Evolutionary conservation across 768 basidiomycete genomes (phyloP).

Genomic region (Ramaria rubella): DNA sequence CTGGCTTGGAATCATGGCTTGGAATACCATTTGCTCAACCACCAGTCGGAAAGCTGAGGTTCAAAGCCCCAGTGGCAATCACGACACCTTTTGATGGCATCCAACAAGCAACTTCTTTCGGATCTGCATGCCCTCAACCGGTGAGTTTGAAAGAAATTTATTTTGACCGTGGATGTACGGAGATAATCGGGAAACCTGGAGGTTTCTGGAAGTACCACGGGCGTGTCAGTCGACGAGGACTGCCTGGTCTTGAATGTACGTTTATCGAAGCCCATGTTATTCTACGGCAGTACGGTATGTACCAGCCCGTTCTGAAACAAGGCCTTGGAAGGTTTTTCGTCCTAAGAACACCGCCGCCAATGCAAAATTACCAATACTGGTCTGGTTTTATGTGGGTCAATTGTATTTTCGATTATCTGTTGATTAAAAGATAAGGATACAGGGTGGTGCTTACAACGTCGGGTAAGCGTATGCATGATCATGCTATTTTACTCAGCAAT

Average conservation of each 20-base stretch:
- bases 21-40: slow-evolving; percentile 56
- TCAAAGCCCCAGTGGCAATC: slow-evolving; percentile 47
- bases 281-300: not conserved
- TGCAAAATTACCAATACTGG: slow-evolving; percentile 26
- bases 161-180: not conserved
- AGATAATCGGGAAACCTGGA: not conserved
- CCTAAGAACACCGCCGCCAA: slow-evolving; percentile 19
- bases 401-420: not conserved
- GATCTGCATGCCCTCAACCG: slow-evolving; percentile 51
- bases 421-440: not conserved
- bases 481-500: not conserved
- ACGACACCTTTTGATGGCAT: slow-evolving; percentile 25
- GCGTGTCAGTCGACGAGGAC: slow-evolving; percentile 44
- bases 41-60: slow-evolving; percentile 49
- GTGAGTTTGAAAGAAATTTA: slow-evolving; percentile 13
- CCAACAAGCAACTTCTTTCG: slow-evolving; percentile 42
- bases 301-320: not conserved
- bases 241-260: slow-evolving; percentile 50
- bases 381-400: slow-evolving; percentile 30
- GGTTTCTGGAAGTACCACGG: slow-evolving; percentile 22
- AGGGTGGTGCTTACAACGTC: slow-evolving; percentile 6
- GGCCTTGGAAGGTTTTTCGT: slow-evolving; percentile 25
- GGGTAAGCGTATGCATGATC: not conserved
- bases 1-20: slow-evolving; percentile 49
- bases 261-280: not conserved